Conservation (phyloP, 768 basidiomycete species). For the Tulasnella sp. region DNA sequence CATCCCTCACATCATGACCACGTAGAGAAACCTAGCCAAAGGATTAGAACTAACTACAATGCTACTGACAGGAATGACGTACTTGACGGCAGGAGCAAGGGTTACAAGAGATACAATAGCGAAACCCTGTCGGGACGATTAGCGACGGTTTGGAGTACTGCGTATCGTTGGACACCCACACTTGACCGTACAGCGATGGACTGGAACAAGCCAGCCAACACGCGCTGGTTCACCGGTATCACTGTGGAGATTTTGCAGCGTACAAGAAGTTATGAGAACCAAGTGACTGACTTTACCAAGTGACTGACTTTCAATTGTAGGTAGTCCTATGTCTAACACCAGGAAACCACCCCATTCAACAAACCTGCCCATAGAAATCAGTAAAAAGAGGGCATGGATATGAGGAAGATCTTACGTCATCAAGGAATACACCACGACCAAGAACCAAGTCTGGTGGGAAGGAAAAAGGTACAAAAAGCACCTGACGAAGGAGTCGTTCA, state of each 20-base stretch:
- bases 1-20: conserved; percentile 94
- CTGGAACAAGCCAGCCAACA: conserved; percentile 68
- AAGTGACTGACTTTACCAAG: not conserved
- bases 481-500: not conserved
- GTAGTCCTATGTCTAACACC: conserved; percentile 74
- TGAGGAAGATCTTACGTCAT: conserved; percentile 33
- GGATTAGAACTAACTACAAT: not conserved
- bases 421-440: conserved; percentile 58
- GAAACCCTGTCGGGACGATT: conserved; percentile 41
- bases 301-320: conserved; percentile 35
- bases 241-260: too few species aligned
- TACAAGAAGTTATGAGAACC: not conserved
- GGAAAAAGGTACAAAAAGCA: conserved; percentile 89
- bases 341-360: conserved; percentile 81
- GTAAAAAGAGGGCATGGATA: too few species aligned
- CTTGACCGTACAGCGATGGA: conserved; percentile 55
- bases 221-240: conserved; percentile 57
- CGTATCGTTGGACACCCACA: not conserved
- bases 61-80: conserved; percentile 23
- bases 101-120: conserved; percentile 53
- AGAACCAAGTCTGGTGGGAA: conserved; percentile 88
- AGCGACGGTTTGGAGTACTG: too few species aligned
- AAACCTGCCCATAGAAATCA: too few species aligned
- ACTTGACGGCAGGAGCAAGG: conserved; percentile 87
- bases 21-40: conserved; percentile 60